Evolutionary conservation across 2,329 filamentous ascomycete genomes (phyloP).

Genomic region (Lachnellula hyalina): DNA sequence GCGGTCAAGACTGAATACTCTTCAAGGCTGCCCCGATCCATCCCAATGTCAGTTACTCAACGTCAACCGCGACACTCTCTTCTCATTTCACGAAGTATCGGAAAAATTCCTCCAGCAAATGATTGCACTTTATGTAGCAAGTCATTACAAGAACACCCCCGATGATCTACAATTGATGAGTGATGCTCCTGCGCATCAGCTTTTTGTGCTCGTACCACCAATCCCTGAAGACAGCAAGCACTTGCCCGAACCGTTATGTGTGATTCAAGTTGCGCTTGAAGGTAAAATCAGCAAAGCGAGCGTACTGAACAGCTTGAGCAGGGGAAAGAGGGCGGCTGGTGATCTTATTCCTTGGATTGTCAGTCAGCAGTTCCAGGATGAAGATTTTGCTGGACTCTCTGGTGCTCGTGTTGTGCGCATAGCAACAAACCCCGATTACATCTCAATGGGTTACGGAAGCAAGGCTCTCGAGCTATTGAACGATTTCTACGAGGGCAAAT

Average conservation of each 20-base stretch:
- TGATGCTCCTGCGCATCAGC: constrained; percentile 91
- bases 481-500: constrained; percentile 94
- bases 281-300: constrained; percentile 92
- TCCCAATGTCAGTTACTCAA: constrained; percentile 86
- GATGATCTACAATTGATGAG: constrained; percentile 99
- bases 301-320: constrained; percentile 81
- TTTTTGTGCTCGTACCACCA: constrained; percentile 89
- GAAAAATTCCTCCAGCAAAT: constrained; percentile 98
- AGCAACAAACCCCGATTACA: constrained; percentile 91
- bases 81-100: constrained; percentile 95
- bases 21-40: constrained; percentile 75
- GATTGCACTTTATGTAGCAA: constrained; percentile 95
- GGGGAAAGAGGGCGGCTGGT: constrained; percentile 82
- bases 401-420: constrained; percentile 91
- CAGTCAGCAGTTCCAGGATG: constrained; percentile 96
- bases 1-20: constrained; percentile 36
- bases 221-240: constrained; percentile 70
- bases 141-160: constrained; percentile 96
- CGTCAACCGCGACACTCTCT: constrained; percentile 94
- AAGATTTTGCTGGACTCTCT: constrained; percentile 89
- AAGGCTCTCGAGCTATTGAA: constrained; percentile 80
- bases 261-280: constrained; percentile 90
- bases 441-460: constrained; percentile 87
- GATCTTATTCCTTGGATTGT: constrained; percentile 97
- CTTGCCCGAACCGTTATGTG: constrained; percentile 87